A percentile compares a stretch with the other conserved stretches of the same genome.
These are phyloP conservation scores for Trichosanthes cucumerina DNA, from an alignment of 306 rosid species.

Conservation along the genomic window DNA sequence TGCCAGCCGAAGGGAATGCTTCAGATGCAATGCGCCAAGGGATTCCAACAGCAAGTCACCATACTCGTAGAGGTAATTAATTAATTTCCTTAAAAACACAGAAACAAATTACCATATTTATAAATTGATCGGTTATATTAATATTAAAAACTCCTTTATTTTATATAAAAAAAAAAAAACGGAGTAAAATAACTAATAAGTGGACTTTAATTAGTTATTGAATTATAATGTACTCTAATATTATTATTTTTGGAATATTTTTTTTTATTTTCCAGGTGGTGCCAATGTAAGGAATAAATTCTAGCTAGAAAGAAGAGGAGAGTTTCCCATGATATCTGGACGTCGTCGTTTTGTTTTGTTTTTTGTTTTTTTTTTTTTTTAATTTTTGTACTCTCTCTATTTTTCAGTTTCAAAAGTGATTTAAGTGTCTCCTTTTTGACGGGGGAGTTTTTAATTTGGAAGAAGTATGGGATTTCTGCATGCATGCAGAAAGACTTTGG, in stretches of 20 bases:
- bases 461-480: background rate
- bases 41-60: constrained; percentile 52
- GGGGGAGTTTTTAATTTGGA: background rate
- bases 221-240: constrained; percentile 9
- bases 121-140: background rate
- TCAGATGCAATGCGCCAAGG: constrained; percentile 76
- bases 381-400: background rate
- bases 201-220: background rate
- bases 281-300: background rate
- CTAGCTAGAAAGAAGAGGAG: constrained; percentile 8
- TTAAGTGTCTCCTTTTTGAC: background rate
- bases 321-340: background rate
- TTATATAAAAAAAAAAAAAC: too few species aligned
- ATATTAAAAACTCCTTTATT: background rate
- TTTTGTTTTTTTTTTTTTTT: too few species aligned
- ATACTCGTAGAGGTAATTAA: constrained; percentile 23
- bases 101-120: background rate
- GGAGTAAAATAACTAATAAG: background rate
- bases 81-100: background rate
- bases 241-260: background rate
- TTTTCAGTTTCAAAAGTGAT: constrained; percentile 1
- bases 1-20: constrained; percentile 73
- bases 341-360: background rate
- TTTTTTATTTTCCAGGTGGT: constrained; percentile 6
- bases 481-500: constrained; percentile 6